phyloP scores from a whole-genome alignment of 1,139 yeast genomes.

The Kodamaea suecica region DNA sequence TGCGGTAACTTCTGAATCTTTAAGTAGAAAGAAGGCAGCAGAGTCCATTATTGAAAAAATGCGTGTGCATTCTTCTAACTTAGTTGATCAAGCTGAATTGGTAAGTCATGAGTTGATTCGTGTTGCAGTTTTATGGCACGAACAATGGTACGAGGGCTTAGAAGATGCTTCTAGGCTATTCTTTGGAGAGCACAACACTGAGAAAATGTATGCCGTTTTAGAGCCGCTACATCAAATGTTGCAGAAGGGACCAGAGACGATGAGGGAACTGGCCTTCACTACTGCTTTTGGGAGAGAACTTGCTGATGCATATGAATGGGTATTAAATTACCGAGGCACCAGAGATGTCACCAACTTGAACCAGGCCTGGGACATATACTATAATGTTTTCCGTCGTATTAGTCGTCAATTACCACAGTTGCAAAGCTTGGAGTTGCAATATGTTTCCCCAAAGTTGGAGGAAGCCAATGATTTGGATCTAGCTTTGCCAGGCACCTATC shows the following conservation, averaged over 20 bases:
- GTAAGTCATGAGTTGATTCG: conserved; percentile 93
- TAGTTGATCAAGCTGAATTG: conserved; percentile 89
- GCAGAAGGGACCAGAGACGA: conserved; percentile 85
- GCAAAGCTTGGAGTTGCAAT: conserved; percentile 82
- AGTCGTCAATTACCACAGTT: conserved; percentile 86
- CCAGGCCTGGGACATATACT: conserved; percentile 97
- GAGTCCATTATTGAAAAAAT: conserved; percentile 85
- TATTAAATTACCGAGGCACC: conserved; percentile 76
- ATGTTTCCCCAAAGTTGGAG: conserved; percentile 86
- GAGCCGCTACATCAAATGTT: conserved; percentile 86
- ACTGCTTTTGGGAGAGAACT: conserved; percentile 93
- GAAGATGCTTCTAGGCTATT: conserved; percentile 94
- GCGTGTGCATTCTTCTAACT: conserved; percentile 77
- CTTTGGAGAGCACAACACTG: conserved; percentile 93
- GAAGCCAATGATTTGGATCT: conserved; percentile 77
- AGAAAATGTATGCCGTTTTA: conserved; percentile 86
- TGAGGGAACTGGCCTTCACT: conserved; percentile 89
- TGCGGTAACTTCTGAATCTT: conserved; percentile 91
- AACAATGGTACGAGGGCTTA: conserved; percentile 95
- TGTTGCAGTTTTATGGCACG: conserved; percentile 97
- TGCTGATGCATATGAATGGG: conserved; percentile 93
- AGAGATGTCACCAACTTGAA: conserved; percentile 85
- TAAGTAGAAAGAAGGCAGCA: conserved; percentile 89
- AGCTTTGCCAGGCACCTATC: conserved; percentile 93
- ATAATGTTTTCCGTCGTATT: conserved; percentile 87